Evolutionary conservation across 306 rosid genomes (phyloP).

Genomic region (Chamaecrista fasciculata): DNA sequence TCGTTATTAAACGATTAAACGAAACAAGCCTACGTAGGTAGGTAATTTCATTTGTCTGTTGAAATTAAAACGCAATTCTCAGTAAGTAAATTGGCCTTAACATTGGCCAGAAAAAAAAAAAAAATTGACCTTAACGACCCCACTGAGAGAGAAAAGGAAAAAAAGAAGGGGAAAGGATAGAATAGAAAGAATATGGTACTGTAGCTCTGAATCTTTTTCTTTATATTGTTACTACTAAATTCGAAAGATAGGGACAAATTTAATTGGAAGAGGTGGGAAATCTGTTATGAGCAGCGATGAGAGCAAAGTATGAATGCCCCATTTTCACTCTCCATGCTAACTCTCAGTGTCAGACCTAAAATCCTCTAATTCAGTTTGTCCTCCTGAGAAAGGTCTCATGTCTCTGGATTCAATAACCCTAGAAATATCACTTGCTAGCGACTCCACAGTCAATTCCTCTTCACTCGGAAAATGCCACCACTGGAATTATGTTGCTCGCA

Average conservation of each 20-base stretch:
- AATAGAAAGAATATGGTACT: not conserved
- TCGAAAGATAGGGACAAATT: not conserved
- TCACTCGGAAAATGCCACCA: constrained; percentile 39
- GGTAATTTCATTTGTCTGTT: not conserved
- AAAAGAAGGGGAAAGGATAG: too few species aligned
- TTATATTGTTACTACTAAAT: not conserved
- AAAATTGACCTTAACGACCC: too few species aligned
- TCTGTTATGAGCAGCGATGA: constrained; percentile 31
- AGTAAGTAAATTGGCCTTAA: not conserved
- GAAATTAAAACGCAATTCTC: not conserved
- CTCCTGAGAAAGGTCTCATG: constrained; percentile 12
- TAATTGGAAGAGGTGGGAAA: not conserved
- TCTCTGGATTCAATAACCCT: constrained; percentile 6
- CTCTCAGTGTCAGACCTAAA: constrained; percentile 1
- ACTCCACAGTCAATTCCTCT: not conserved
- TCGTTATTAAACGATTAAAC: not conserved
- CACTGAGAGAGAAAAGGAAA: not conserved
- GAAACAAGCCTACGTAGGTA: not conserved
- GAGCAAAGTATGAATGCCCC: constrained; percentile 37
- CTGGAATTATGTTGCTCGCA: constrained; percentile 28
- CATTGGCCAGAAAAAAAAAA: not conserved
- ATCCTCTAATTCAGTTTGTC: constrained; percentile 19
- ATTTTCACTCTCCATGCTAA: constrained; percentile 18
- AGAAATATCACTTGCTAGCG: not conserved
- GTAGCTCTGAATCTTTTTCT: not conserved